Conservation (phyloP, 805 yeast genomes). For the Starmerella cellae region DNA sequence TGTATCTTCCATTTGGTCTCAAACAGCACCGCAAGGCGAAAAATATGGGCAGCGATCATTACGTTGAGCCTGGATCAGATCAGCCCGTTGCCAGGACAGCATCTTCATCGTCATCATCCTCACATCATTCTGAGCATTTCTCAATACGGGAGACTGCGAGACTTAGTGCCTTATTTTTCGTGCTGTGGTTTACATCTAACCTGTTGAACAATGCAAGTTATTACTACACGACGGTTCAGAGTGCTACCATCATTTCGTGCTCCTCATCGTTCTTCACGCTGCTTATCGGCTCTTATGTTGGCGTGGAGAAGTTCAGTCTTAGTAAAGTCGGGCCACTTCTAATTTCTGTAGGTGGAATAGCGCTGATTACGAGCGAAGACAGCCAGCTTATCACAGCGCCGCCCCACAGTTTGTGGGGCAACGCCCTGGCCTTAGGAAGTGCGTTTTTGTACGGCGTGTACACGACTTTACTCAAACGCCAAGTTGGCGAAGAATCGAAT, state of each 20-base stretch:
- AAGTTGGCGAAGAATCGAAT: slow-evolving; percentile 57
- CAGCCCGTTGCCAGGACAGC: neutral
- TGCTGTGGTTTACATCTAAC: slow-evolving; percentile 84
- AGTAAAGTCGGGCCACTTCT: slow-evolving; percentile 57
- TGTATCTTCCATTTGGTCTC: slow-evolving; percentile 57
- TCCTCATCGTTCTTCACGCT: slow-evolving; percentile 90
- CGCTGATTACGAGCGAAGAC: slow-evolving; percentile 53
- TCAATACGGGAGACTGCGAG: slow-evolving; percentile 46
- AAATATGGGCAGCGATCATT: neutral
- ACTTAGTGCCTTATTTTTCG: slow-evolving; percentile 67
- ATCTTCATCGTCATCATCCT: neutral
- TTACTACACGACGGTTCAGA: slow-evolving; percentile 80
- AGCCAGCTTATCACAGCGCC: slow-evolving; percentile 21
- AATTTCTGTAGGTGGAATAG: slow-evolving; percentile 64
- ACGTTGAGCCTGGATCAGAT: neutral
- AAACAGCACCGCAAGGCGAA: slow-evolving; percentile 5
- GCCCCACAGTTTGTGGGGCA: slow-evolving; percentile 44
- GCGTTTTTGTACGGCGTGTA: slow-evolving; percentile 87
- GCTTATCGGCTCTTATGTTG: slow-evolving; percentile 57
- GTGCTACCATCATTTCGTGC: slow-evolving; percentile 84
- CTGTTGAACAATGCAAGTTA: slow-evolving; percentile 78
- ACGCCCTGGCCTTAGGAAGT: slow-evolving; percentile 63
- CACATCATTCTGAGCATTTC: slow-evolving; percentile 3
- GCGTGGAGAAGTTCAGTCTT: slow-evolving; percentile 54
- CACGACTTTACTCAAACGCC: slow-evolving; percentile 67